Conservation (phyloP, 495 filamentous ascomycete species). For the Aspergillus egyptiacus region DNA sequence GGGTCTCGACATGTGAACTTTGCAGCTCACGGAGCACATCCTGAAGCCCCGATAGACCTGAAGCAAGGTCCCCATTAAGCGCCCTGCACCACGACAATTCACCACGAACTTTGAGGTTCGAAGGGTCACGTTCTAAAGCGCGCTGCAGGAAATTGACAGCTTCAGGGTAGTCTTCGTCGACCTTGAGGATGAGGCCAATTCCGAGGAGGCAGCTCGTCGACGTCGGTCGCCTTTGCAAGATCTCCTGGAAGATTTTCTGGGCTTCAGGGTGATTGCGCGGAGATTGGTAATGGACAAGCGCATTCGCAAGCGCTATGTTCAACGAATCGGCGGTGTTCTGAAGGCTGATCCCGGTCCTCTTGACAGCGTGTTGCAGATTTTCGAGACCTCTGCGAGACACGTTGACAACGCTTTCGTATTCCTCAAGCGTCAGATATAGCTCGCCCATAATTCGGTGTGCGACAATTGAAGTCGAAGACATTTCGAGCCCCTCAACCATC, state of each 20-base stretch:
- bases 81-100: constrained; percentile 89
- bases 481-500: constrained; percentile 77
- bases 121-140: constrained; percentile 62
- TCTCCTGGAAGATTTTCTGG: constrained; percentile 69
- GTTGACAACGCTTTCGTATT: constrained; percentile 79
- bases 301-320: constrained; percentile 70
- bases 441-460: constrained; percentile 80
- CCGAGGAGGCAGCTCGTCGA: constrained; percentile 81
- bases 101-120: constrained; percentile 67
- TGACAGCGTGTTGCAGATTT: constrained; percentile 52
- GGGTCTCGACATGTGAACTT: constrained; percentile 48
- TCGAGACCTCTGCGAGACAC: constrained; percentile 65
- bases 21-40: constrained; percentile 56
- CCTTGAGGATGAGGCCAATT: constrained; percentile 83
- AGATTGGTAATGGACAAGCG: constrained; percentile 78
- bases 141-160: constrained; percentile 72
- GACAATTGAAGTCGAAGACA: constrained; percentile 64
- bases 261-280: constrained; percentile 88
- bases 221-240: constrained; percentile 62
- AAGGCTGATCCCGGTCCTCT: constrained; percentile 59
- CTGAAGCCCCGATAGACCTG: constrained; percentile 61
- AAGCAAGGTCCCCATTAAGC: constrained; percentile 64
- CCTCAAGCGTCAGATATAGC: constrained; percentile 78
- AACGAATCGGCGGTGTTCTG: constrained; percentile 64
- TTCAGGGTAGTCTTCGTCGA: constrained; percentile 76